Evolutionary conservation across 352 stramenopile genomes (phyloP).

Genomic region (Aphanomyces stellatus): DNA sequence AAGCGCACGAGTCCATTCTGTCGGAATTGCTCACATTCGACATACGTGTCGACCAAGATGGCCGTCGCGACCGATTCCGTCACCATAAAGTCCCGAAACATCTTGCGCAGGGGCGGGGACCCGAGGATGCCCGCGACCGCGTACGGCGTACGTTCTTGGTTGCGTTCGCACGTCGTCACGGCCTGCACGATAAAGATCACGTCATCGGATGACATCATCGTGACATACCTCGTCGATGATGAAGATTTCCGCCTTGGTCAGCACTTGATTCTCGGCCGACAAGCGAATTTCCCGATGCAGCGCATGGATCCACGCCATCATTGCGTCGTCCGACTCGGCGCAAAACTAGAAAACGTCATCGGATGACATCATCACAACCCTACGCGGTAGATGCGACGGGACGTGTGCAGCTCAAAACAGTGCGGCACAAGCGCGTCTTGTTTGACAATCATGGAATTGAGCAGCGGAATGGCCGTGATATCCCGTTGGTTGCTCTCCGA

Average conservation of each 20-base stretch:
- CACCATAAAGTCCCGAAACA: constrained; percentile 67
- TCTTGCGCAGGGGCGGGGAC: constrained; percentile 31
- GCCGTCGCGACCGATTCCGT: constrained; percentile 44
- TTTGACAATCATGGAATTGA: constrained; percentile 66
- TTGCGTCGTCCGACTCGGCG: constrained; percentile 66
- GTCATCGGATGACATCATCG: too few species aligned
- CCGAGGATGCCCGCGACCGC: constrained; percentile 4
- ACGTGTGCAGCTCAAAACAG: constrained; percentile 73
- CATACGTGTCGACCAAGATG: constrained; percentile 70
- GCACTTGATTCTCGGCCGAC: constrained; percentile 63
- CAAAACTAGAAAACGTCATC: too few species aligned
- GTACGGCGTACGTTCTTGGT: constrained; percentile 8
- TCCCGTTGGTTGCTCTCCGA: constrained; percentile 73
- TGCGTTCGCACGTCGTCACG: constrained; percentile 15
- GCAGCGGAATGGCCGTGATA: constrained; percentile 68
- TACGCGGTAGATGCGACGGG: constrained; percentile 62
- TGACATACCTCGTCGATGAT: constrained; percentile 74
- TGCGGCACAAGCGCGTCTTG: constrained; percentile 60
- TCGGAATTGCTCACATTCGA: constrained; percentile 74
- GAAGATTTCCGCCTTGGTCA: constrained; percentile 76
- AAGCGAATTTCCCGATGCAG: constrained; percentile 74
- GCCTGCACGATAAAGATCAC: background rate
- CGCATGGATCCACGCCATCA: constrained; percentile 73
- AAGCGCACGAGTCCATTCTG: constrained; percentile 57
- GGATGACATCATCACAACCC: constrained; percentile 6